Percentiles rank a stretch among this genome's conserved stretches.
Evolutionary conservation across 2,329 filamentous ascomycete species (phyloP).

Genomic region (Aspergillus unguis): DNA sequence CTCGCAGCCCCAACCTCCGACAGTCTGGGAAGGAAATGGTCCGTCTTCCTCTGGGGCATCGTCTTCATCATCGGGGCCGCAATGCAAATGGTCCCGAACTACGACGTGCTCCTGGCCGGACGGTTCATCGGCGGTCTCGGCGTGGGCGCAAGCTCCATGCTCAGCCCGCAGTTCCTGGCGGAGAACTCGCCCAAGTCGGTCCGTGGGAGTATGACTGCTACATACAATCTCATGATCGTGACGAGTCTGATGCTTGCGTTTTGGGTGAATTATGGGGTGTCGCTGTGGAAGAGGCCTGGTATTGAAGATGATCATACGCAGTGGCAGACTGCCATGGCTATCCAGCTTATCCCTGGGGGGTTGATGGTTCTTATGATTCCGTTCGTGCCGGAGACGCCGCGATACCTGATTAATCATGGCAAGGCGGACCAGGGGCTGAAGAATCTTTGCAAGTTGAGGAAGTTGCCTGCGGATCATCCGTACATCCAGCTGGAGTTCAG

Average conservation of each 20-base stretch:
- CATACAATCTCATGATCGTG: conserved; percentile 9
- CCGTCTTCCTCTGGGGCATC: conserved; percentile 3
- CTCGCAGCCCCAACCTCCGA: conserved; percentile 3
- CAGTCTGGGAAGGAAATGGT: conserved; percentile 5
- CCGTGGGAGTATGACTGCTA: conserved; percentile 1
- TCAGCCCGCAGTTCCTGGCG: conserved; percentile 42
- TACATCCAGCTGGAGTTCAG: conserved; percentile 40
- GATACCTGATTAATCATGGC: conserved; percentile 7
- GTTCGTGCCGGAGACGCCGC: conserved; percentile 4
- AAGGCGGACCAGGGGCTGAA: conserved; percentile 3
- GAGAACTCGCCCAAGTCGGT: conserved; percentile 40
- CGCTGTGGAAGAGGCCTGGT: neutral
- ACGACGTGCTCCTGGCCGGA: conserved; percentile 19
- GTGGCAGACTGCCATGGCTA: conserved; percentile 5
- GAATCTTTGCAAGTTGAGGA: conserved; percentile 2
- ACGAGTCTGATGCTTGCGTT: conserved; percentile 1
- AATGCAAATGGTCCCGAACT: conserved; percentile 15
- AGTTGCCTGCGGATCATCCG: conserved; percentile 22
- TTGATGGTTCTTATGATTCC: conserved; percentile 5
- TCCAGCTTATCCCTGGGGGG: conserved; percentile 7
- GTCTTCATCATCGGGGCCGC: conserved; percentile 5
- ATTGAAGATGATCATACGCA: conserved; percentile 2
- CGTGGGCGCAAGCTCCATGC: conserved; percentile 31
- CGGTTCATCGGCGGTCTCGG: conserved; percentile 7
- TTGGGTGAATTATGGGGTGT: conserved; percentile 8